A percentile compares a stretch with the other conserved stretches of the same genome.
These are phyloP conservation scores for Xylariaceae sp. DNA, from an alignment of 2,329 filamentous ascomycete species.

Conservation along the genomic window DNA sequence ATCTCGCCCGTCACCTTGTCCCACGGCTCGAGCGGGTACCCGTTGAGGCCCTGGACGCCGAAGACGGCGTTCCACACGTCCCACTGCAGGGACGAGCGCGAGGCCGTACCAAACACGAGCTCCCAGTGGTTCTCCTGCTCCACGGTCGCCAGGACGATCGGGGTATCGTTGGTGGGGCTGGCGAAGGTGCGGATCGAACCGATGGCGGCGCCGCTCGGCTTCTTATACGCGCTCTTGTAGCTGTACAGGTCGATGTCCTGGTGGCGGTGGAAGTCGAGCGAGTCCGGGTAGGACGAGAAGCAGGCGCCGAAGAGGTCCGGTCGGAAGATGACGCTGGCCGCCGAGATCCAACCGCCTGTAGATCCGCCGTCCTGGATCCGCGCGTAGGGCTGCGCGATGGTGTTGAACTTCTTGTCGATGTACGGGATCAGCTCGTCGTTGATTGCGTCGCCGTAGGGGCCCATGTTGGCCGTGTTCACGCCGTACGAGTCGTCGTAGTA, in stretches of 20 bases:
- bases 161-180: slow-evolving; percentile 5
- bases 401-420: slow-evolving; percentile 18
- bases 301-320: slow-evolving; percentile 23
- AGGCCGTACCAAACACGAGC: slow-evolving; percentile 19
- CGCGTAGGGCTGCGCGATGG: slow-evolving; percentile 18
- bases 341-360: slow-evolving; percentile 21
- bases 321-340: slow-evolving; percentile 18
- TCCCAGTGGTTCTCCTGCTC: slow-evolving; percentile 23
- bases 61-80: slow-evolving; percentile 23
- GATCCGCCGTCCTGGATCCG: slow-evolving; percentile 22
- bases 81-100: slow-evolving; percentile 21
- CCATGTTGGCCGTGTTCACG: slow-evolving; percentile 21
- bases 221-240: slow-evolving; percentile 19
- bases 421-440: slow-evolving; percentile 22
- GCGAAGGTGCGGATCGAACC: slow-evolving; percentile 15
- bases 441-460: slow-evolving; percentile 21
- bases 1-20: slow-evolving; percentile 24
- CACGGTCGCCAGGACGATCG: slow-evolving; percentile 12
- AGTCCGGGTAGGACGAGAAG: slow-evolving; percentile 23
- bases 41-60: slow-evolving; percentile 19
- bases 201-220: slow-evolving; percentile 10
- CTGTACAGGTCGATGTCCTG: slow-evolving; percentile 20
- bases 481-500: slow-evolving; percentile 23
- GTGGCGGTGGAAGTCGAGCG: slow-evolving; percentile 18
- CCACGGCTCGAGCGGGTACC: slow-evolving; percentile 21